Percentiles rank a stretch among this genome's conserved stretches.
These are phyloP conservation scores for Phytopythium ostracodes DNA, from an alignment of 352 stramenopile genomes.

Conservation along the genomic window DNA sequence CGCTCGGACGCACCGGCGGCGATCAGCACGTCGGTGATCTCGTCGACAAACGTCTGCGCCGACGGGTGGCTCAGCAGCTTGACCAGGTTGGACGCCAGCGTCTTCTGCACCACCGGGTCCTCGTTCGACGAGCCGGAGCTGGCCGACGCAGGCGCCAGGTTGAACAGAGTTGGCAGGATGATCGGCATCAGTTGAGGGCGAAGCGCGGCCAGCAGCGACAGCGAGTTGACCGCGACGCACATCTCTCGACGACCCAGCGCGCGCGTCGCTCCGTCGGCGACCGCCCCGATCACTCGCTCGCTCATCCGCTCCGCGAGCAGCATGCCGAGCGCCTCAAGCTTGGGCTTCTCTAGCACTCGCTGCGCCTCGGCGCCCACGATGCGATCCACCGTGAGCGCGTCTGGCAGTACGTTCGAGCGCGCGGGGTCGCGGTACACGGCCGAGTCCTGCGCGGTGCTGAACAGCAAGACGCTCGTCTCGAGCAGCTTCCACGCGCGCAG, in stretches of 20 bases:
- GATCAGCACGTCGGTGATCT: conserved; percentile 74
- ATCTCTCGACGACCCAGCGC: conserved; percentile 41
- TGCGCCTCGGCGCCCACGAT: conserved; percentile 20
- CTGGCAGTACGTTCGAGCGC: conserved; percentile 71
- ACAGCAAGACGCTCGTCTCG: conserved; percentile 48
- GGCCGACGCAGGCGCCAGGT: conserved; percentile 26
- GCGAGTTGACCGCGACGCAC: conserved; percentile 63
- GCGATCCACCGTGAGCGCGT: conserved; percentile 55
- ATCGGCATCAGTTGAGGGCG: conserved; percentile 53
- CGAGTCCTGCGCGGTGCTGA: conserved; percentile 44
- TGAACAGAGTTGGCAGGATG: conserved; percentile 47
- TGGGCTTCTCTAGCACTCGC: conserved; percentile 25
- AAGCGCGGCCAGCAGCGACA: conserved; percentile 54
- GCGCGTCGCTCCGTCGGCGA: conserved; percentile 8
- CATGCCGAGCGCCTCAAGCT: conserved; percentile 38
- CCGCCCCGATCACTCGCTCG: conserved; percentile 21
- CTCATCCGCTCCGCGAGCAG: conserved; percentile 38
- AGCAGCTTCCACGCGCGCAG: conserved; percentile 58
- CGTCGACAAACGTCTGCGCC: conserved; percentile 53
- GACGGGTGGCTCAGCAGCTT: conserved; percentile 65
- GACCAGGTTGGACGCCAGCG: conserved; percentile 62
- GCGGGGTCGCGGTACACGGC: conserved; percentile 69
- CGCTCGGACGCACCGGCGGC: conserved; percentile 62
- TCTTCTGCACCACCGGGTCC: conserved; percentile 49
- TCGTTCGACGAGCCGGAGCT: conserved; percentile 13